These are phyloP conservation scores for Ophidiomyces ophidiicola DNA, from an alignment of 2,329 filamentous ascomycete species.

Conservation along the genomic window DNA sequence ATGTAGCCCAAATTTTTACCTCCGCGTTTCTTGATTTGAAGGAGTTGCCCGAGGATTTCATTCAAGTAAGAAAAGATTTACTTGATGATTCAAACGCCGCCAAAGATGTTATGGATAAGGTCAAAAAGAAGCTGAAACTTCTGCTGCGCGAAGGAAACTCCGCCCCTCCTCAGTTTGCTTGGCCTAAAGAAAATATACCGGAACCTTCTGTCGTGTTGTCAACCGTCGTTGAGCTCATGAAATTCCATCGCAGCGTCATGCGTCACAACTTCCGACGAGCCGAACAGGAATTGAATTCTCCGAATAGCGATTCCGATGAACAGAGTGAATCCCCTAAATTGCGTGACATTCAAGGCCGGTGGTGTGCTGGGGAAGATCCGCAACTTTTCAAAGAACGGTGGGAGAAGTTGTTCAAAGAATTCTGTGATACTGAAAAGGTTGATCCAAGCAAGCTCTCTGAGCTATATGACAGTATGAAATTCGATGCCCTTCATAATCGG, in stretches of 20 bases:
- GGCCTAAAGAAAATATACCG: slow-evolving; percentile 81
- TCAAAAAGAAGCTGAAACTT: slow-evolving; percentile 97
- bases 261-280: slow-evolving; percentile 81
- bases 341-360: slow-evolving; percentile 68
- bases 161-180: slow-evolving; percentile 91
- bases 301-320: slow-evolving; percentile 15
- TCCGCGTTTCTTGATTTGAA: slow-evolving; percentile 78
- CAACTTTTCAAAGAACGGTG: slow-evolving; percentile 91
- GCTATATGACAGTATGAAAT: slow-evolving; percentile 99
- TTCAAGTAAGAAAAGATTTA: slow-evolving; percentile 84
- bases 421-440: slow-evolving; percentile 92
- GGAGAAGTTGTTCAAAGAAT: slow-evolving; percentile 96
- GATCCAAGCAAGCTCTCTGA: slow-evolving; percentile 98
- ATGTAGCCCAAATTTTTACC: slow-evolving; percentile 77
- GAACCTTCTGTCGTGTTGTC: slow-evolving; percentile 89
- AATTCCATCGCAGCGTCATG: slow-evolving; percentile 93
- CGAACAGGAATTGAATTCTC: slow-evolving; percentile 32
- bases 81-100: slow-evolving; percentile 96
- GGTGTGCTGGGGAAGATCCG: slow-evolving; percentile 93
- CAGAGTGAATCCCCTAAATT: slow-evolving; percentile 40
- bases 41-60: slow-evolving; percentile 72
- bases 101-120: slow-evolving; percentile 98
- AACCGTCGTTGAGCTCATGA: slow-evolving; percentile 90
- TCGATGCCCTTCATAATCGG: slow-evolving; percentile 91
- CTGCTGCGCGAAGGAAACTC: slow-evolving; percentile 84